Evolutionary conservation across 2,329 filamentous ascomycete genomes (phyloP).

Genomic region (Aspergillus unguis): DNA sequence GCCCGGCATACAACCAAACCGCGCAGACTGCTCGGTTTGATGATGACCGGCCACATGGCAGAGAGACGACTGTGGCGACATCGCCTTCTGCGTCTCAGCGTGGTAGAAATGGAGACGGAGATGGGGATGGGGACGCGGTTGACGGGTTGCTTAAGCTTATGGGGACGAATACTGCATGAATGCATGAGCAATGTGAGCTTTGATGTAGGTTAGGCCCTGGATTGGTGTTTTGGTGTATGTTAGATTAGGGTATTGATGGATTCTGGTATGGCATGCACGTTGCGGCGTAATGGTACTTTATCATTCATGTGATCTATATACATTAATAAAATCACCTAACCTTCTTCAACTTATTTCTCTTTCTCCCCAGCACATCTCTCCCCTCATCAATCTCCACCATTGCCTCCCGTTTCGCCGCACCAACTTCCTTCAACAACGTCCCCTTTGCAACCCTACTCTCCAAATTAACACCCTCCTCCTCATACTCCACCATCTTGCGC

Average conservation of each 20-base stretch:
- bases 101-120: background rate
- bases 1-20: conserved; percentile 17
- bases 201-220: no score
- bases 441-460: conserved; percentile 84
- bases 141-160: conserved; percentile 41
- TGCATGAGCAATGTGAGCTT: no score
- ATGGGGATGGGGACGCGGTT: conserved; percentile 36
- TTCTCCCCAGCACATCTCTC: conserved; percentile 85
- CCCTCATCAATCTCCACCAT: conserved; percentile 87
- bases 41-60: background rate
- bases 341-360: conserved; percentile 50
- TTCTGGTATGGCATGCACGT: background rate
- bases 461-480: conserved; percentile 89
- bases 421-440: conserved; percentile 74
- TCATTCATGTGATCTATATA: background rate
- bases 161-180: conserved; percentile 23
- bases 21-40: background rate
- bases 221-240: conserved; percentile 1
- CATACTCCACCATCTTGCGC: conserved; percentile 76
- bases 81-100: conserved; percentile 26
- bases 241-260: background rate
- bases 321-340: conserved; percentile 26
- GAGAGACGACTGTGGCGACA: conserved; percentile 2
- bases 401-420: conserved; percentile 94
- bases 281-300: background rate